A percentile compares a stretch with the other conserved stretches of the same genome.
These are phyloP conservation scores for Crithidia mellificae DNA, from an alignment of 208 protist genomes.

Conservation along the genomic window DNA sequence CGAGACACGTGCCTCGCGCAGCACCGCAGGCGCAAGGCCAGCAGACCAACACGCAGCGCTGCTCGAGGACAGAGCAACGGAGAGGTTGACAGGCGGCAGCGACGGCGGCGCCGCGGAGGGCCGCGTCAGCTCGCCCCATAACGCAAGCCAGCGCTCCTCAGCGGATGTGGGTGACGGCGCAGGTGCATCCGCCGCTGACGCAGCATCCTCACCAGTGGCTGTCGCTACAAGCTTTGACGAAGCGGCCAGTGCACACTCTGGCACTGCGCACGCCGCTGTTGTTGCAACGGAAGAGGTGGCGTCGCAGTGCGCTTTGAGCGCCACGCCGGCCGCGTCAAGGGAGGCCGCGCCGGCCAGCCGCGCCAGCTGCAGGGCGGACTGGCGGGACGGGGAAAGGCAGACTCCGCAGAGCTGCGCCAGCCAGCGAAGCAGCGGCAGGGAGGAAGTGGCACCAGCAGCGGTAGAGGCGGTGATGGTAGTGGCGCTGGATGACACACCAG, in stretches of 20 bases:
- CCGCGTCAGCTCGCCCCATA: slow-evolving; percentile 24
- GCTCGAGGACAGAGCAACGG: not conserved
- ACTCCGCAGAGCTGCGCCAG: slow-evolving; percentile 42
- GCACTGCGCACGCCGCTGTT: not conserved
- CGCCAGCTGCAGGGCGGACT: slow-evolving; percentile 32
- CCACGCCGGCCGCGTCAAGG: slow-evolving; percentile 21
- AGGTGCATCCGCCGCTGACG: too few species aligned
- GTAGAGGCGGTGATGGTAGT: too few species aligned
- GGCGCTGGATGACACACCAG: too few species aligned
- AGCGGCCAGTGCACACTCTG: too few species aligned
- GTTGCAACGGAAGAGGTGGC: not conserved
- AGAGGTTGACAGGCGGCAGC: slow-evolving; percentile 13
- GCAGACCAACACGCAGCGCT: slow-evolving; percentile 4
- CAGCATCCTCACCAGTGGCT: too few species aligned
- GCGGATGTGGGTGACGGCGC: too few species aligned
- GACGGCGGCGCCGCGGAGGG: slow-evolving; percentile 14
- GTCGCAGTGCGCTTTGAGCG: slow-evolving; percentile 22
- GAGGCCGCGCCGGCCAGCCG: slow-evolving; percentile 11
- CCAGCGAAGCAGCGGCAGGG: slow-evolving; percentile 17
- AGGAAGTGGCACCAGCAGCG: not conserved
- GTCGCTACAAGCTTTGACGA: too few species aligned
- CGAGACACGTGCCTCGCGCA: slow-evolving; percentile 36
- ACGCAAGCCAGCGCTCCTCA: slow-evolving; percentile 29
- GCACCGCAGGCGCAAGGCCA: slow-evolving; percentile 5
- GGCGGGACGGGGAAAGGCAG: slow-evolving; percentile 30